Evolutionary conservation across 805 yeast genomes (phyloP).

Genomic region (Candida argentea): DNA sequence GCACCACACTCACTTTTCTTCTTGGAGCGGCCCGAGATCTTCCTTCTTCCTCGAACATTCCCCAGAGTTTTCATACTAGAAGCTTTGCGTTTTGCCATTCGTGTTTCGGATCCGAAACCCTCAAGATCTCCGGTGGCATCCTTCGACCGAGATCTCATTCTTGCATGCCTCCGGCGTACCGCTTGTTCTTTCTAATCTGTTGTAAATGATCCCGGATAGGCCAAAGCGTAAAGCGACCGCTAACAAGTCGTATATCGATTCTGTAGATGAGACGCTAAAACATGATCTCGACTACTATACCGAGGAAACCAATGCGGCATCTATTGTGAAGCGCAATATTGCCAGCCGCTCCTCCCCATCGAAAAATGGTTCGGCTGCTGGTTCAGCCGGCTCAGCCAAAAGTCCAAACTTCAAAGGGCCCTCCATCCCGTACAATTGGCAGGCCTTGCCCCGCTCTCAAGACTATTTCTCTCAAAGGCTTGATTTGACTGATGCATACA

Average conservation of each 20-base stretch:
- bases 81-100: too few relatives aligned
- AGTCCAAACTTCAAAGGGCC: constrained; percentile 1
- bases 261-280: constrained; percentile 16
- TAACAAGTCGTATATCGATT: constrained; percentile 25
- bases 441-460: constrained; percentile 26
- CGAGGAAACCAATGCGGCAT: not conserved
- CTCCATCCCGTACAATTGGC: constrained; percentile 39
- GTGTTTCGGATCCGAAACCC: too few relatives aligned
- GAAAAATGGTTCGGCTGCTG: not conserved
- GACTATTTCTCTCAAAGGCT: constrained; percentile 35
- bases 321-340: constrained; percentile 3
- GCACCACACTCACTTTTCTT: too few relatives aligned
- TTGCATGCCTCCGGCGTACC: too few relatives aligned
- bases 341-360: not conserved
- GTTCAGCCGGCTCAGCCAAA: not conserved
- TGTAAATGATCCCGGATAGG: constrained; percentile 12
- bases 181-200: too few relatives aligned
- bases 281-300: constrained; percentile 9
- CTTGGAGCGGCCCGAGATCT: too few relatives aligned
- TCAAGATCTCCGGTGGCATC: too few relatives aligned
- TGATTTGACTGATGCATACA: constrained; percentile 32
- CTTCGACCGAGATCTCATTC: too few relatives aligned
- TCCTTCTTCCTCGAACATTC: too few relatives aligned
- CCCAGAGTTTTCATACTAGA: too few relatives aligned
- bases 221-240: constrained; percentile 29